These are phyloP conservation scores for Pleurotus tuber-regium DNA, from an alignment of 768 basidiomycete species.

Conservation along the genomic window DNA sequence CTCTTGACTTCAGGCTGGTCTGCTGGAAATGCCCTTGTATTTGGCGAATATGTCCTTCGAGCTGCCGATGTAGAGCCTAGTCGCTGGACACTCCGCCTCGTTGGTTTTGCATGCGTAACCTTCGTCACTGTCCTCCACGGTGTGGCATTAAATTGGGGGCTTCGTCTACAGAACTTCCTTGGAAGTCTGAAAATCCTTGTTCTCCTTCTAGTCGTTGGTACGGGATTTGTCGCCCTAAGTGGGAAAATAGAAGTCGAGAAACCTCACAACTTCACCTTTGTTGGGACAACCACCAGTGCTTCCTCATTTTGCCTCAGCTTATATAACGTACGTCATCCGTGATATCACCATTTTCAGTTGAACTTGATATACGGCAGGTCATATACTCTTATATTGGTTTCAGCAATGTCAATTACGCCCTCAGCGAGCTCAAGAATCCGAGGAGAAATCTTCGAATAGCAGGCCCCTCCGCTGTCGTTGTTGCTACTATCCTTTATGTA, in stretches of 20 bases:
- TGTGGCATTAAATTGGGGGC: conserved; percentile 45
- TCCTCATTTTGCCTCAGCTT: conserved; percentile 52
- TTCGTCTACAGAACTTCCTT: conserved; percentile 60
- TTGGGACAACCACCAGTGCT: conserved; percentile 44
- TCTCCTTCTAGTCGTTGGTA: conserved; percentile 44
- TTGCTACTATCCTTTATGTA: conserved; percentile 55
- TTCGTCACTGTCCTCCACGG: conserved; percentile 39
- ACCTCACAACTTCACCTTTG: conserved; percentile 33
- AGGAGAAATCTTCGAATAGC: conserved; percentile 61
- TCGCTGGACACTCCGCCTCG: conserved; percentile 31
- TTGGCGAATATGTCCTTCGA: conserved; percentile 50
- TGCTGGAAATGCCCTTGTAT: conserved; percentile 49
- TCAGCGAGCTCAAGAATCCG: conserved; percentile 63
- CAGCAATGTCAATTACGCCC: conserved; percentile 65
- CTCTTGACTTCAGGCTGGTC: conserved; percentile 28
- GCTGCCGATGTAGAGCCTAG: conserved; percentile 28
- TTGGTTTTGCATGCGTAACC: conserved; percentile 35
- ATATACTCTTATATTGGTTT: conserved; percentile 55
- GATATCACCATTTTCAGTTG: background rate
- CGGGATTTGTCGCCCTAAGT: conserved; percentile 45
- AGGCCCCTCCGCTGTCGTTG: conserved; percentile 55
- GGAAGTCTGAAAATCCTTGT: conserved; percentile 55
- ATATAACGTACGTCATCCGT: conserved; percentile 42
- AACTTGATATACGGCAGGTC: conserved; percentile 31
- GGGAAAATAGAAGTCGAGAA: conserved; percentile 29